Percentiles rank a stretch among this genome's conserved stretches.
These are phyloP conservation scores for Adansonia digitata DNA, from an alignment of 345 rosid species.

Conservation along the genomic window DNA sequence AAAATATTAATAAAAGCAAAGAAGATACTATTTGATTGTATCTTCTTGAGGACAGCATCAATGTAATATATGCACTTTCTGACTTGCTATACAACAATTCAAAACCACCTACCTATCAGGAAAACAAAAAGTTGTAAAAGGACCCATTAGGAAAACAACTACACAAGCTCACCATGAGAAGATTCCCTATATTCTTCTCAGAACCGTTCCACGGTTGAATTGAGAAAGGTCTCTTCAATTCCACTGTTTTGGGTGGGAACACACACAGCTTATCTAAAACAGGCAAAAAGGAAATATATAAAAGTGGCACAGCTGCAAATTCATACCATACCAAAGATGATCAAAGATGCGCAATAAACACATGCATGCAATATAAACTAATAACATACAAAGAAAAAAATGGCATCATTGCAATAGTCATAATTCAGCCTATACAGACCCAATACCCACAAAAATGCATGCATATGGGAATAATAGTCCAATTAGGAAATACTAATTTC, in stretches of 20 bases:
- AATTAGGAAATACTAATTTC: not conserved
- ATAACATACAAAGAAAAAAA: not conserved
- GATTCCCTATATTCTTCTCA: conserved; percentile 81
- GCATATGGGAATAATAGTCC: not conserved
- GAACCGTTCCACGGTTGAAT: conserved; percentile 75
- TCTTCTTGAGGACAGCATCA: not conserved
- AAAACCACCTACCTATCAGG: not conserved
- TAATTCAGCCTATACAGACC: not conserved
- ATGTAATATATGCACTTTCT: not conserved
- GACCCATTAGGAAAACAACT: not conserved
- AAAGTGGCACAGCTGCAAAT: conserved; percentile 12
- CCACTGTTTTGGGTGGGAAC: conserved; percentile 67
- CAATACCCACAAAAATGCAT: not conserved
- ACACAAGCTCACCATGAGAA: conserved; percentile 70
- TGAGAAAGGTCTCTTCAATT: conserved; percentile 60
- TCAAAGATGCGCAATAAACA: not conserved
- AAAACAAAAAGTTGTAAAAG: not conserved
- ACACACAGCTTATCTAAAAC: conserved; percentile 50
- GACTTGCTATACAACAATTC: not conserved
- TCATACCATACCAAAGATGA: not conserved
- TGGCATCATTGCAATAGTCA: not conserved
- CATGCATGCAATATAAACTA: not conserved
- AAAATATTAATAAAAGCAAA: not conserved
- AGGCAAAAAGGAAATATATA: conserved; percentile 2
- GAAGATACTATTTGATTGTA: not conserved